Percentiles rank a stretch among this genome's conserved stretches.
These are phyloP conservation scores for Emmonsiellopsis sp. DNA, from an alignment of 2,329 filamentous ascomycete species.

Conservation along the genomic window DNA sequence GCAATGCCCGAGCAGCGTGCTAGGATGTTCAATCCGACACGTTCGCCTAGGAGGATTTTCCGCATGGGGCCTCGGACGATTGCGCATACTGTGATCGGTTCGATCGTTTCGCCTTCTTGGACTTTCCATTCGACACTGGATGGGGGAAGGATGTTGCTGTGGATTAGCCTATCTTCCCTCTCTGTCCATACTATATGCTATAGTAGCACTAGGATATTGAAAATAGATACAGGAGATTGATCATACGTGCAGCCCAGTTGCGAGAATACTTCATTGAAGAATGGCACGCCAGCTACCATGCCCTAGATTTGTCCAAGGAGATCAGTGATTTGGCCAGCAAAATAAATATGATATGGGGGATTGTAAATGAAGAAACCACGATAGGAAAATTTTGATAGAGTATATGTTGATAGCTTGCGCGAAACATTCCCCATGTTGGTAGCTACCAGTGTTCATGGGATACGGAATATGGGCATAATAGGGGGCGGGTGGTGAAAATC, in stretches of 20 bases:
- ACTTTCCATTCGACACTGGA: conserved; percentile 73
- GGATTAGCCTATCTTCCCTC: neutral
- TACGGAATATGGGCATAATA: too few relatives aligned
- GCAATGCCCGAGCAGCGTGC: conserved; percentile 88
- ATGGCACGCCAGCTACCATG: conserved; percentile 82
- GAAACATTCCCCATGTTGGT: too few relatives aligned
- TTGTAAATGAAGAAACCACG: too few relatives aligned
- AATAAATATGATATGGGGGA: too few relatives aligned
- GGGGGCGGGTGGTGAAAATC: too few relatives aligned
- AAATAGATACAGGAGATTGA: neutral
- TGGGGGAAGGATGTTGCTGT: conserved; percentile 1
- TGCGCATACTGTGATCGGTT: conserved; percentile 58
- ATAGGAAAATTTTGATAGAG: too few relatives aligned
- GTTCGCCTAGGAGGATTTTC: conserved; percentile 78
- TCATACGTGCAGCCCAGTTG: conserved; percentile 73
- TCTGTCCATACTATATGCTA: neutral
- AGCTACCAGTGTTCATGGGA: too few relatives aligned
- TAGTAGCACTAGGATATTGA: too few relatives aligned
- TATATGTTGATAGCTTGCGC: too few relatives aligned
- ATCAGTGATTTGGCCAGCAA: neutral
- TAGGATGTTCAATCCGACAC: conserved; percentile 84
- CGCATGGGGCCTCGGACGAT: conserved; percentile 79
- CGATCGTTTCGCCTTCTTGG: conserved; percentile 61
- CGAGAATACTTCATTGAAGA: conserved; percentile 86
- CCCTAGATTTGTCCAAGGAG: conserved; percentile 40